Base-by-base conservation (phyloP, 768 basidiomycete species). In the Xerocomus potaroensis region DNA sequence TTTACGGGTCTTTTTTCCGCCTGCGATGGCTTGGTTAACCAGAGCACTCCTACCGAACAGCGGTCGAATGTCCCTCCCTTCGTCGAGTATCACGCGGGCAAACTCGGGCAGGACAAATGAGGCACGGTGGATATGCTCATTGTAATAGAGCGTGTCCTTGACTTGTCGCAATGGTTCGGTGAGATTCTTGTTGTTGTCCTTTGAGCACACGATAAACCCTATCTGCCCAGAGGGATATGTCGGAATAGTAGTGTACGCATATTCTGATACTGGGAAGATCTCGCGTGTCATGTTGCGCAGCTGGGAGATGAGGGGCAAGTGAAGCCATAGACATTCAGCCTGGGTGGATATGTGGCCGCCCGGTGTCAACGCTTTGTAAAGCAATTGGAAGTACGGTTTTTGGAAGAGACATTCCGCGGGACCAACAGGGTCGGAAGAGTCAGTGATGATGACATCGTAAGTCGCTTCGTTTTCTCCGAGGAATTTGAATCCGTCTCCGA, bases 221-320 rank as follows among this genome's bases (percentile, higher is more conserved):
- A 98, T 99, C 63, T 94, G 93, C 30, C 96, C 96, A n/a, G 89
- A 86, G 16, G 96, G 96, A 70, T 99, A 99, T 14, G 94, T 96
- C 1, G 95, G 95, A 55, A 98, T 94, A 18, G 93, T 97, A 50
- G 93, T 94, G 70, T 78, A 96, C 14, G 92, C 96, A 65, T 96
- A 99, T 61, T 91, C 86, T 32, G 83, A 75, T 15, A 80, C 78
- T 31, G 86, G 76, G 75, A 97, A 99, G 50, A 96, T 69, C 37
- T 71, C 69, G 45, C 78, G 72, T 33, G 86, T 87, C 67, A 81
- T 85, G 45, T 70, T 67, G 50, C 79, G 77, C 43, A 97, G 78
- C 48, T 84, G 76, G 48, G 77, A 71, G 69, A 99, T 97, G 58
- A 98, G 80, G 8, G 79, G 76, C 18, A 97, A 77, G 68, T 99